Conservation (phyloP, 352 stramenopile genomes). For the Globisporangium heterothallicum region DNA sequence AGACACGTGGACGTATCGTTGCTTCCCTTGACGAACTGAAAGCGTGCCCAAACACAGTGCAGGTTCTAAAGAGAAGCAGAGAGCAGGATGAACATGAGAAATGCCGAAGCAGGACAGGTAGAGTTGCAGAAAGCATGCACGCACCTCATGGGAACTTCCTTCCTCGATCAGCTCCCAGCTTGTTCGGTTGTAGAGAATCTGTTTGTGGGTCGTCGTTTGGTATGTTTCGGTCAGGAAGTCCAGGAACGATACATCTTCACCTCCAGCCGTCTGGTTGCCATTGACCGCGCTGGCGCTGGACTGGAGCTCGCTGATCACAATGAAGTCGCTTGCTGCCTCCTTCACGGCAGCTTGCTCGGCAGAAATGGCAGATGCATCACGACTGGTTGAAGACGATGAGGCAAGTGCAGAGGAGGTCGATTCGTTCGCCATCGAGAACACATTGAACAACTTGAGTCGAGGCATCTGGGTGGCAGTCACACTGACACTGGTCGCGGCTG, state of each 20-base stretch:
- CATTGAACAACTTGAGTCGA: background rate
- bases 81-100: background rate
- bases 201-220: conserved; percentile 2
- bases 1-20: conserved; percentile 15
- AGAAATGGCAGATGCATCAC: background rate
- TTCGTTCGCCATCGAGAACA: background rate
- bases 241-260: background rate
- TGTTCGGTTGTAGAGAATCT: conserved; percentile 11
- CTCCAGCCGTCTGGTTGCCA: background rate
- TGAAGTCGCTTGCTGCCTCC: conserved; percentile 13
- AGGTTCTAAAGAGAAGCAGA: conserved; percentile 5
- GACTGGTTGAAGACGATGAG: background rate
- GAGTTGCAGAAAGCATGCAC: background rate
- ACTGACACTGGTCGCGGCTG: background rate
- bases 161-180: conserved; percentile 14
- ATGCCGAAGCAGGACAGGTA: background rate
- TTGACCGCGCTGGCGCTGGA: background rate
- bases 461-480: background rate
- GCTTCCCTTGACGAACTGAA: conserved; percentile 8
- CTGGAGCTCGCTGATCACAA: conserved; percentile 1
- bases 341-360: background rate
- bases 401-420: background rate
- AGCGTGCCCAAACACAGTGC: conserved; percentile 24
- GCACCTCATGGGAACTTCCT: conserved; percentile 11
- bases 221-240: background rate